phyloP scores from a whole-genome alignment of 2,329 filamentous ascomycete genomes.

The Alternaria infectoria region DNA sequence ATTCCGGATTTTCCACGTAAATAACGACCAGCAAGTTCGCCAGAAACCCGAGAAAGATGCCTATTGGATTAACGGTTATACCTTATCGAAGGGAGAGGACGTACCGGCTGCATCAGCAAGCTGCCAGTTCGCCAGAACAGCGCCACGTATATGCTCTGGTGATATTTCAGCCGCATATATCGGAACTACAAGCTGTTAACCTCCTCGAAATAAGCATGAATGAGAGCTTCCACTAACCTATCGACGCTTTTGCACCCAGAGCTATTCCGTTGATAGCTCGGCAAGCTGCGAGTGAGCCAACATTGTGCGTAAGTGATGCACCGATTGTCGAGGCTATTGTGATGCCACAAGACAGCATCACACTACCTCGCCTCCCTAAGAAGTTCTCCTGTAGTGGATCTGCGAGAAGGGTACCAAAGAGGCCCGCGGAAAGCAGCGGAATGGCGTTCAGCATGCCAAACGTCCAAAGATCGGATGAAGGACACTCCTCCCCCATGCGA shows the following conservation, averaged over 20 bases:
- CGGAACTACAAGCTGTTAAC: slow-evolving; percentile 12
- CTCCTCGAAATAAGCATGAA: background rate
- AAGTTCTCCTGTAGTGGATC: slow-evolving; percentile 29
- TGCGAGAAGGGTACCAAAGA: slow-evolving; percentile 26
- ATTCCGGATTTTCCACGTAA: slow-evolving; percentile 6
- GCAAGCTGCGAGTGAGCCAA: slow-evolving; percentile 23
- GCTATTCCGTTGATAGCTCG: slow-evolving; percentile 28
- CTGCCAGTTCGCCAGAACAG: slow-evolving; percentile 31
- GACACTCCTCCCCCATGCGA: too few relatives aligned
- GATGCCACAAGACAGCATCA: slow-evolving; percentile 24
- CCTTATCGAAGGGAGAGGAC: background rate
- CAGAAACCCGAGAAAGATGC: slow-evolving; percentile 28
- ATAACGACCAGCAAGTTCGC: slow-evolving; percentile 22
- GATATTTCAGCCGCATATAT: slow-evolving; percentile 30
- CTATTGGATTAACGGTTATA: background rate
- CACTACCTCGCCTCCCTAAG: slow-evolving; percentile 25
- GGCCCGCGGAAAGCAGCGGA: slow-evolving; percentile 24
- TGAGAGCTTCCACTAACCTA: slow-evolving; percentile 8
- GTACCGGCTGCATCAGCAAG: slow-evolving; percentile 27
- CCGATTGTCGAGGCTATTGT: slow-evolving; percentile 30
- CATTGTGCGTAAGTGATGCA: slow-evolving; percentile 23
- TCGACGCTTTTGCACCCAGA: slow-evolving; percentile 28
- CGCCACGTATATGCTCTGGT: slow-evolving; percentile 29
- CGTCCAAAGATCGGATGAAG: slow-evolving; percentile 17
- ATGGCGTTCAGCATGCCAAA: slow-evolving; percentile 32